These are phyloP conservation scores for Pythium dissimile DNA, from an alignment of 352 stramenopile genomes.

Conservation along the genomic window DNA sequence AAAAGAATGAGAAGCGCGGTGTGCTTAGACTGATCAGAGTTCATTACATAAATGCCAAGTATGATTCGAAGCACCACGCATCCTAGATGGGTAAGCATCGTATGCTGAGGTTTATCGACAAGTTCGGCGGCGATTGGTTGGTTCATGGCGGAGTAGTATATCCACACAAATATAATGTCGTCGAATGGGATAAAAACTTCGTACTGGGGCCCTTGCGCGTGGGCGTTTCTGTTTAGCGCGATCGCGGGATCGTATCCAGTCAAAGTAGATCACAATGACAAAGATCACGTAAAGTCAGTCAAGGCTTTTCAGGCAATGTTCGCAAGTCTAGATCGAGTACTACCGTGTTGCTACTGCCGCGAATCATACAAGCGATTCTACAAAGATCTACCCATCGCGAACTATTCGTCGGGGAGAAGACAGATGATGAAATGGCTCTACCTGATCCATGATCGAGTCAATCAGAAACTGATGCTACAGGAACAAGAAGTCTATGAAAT, in stretches of 20 bases:
- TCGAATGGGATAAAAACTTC: neutral
- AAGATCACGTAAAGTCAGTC: neutral
- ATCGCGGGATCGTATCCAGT: neutral
- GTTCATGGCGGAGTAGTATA: neutral
- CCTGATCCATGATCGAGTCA: neutral
- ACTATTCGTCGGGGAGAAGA: neutral
- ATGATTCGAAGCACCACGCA: neutral
- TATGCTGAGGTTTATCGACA: neutral
- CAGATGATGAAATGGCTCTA: neutral
- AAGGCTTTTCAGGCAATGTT: neutral
- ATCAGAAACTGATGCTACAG: neutral
- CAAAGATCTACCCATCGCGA: neutral
- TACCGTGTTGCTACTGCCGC: neutral
- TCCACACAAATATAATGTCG: neutral
- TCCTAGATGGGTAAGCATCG: neutral
- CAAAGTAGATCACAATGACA: neutral
- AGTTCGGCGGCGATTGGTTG: neutral
- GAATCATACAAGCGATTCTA: neutral
- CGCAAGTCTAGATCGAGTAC: neutral
- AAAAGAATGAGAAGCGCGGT: neutral
- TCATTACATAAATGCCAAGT: neutral
- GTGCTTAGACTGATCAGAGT: too few species aligned
- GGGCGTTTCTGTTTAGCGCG: neutral
- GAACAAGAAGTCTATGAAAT: neutral
- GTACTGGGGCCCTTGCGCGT: neutral